phyloP scores from a whole-genome alignment of 257 asterid genomes.

The Solanum dulcamara region DNA sequence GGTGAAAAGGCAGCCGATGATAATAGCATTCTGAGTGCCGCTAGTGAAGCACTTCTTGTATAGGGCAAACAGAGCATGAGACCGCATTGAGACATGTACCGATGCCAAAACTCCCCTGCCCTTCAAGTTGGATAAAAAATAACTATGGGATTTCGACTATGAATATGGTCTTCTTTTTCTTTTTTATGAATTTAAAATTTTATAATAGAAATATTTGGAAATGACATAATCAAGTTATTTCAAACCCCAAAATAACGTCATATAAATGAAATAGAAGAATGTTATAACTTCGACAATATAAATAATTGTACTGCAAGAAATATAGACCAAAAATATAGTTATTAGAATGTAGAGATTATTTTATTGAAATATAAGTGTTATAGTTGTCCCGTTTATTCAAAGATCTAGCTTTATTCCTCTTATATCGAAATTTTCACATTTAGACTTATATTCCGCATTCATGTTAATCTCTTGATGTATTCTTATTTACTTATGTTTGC shows the following conservation, averaged over 20 bases:
- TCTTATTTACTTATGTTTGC: too few species aligned
- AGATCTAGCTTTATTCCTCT: too few species aligned
- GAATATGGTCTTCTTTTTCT: too few species aligned
- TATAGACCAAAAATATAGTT: too few species aligned
- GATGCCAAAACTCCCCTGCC: background rate
- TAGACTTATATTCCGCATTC: too few species aligned
- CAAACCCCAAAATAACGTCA: background rate
- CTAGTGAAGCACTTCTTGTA: slow-evolving; percentile 24
- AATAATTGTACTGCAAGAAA: too few species aligned
- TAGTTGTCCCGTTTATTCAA: too few species aligned
- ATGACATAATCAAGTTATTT: background rate
- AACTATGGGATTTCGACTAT: background rate
- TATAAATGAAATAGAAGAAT: background rate
- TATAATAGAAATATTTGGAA: background rate
- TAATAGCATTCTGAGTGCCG: slow-evolving; percentile 25
- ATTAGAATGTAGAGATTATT: too few species aligned
- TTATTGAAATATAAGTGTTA: too few species aligned
- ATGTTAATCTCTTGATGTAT: too few species aligned
- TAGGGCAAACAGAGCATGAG: slow-evolving; percentile 18
- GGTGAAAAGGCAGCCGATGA: slow-evolving; percentile 6
- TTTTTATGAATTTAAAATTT: background rate
- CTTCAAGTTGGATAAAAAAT: background rate
- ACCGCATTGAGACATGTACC: slow-evolving; percentile 14
- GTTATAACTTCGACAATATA: too few species aligned
- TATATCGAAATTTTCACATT: too few species aligned